Percentiles rank a stretch among this genome's conserved stretches.
These are phyloP conservation scores for Cyberlindnera xishuangbannaensis DNA, from an alignment of 805 yeast genomes.

Conservation along the genomic window DNA sequence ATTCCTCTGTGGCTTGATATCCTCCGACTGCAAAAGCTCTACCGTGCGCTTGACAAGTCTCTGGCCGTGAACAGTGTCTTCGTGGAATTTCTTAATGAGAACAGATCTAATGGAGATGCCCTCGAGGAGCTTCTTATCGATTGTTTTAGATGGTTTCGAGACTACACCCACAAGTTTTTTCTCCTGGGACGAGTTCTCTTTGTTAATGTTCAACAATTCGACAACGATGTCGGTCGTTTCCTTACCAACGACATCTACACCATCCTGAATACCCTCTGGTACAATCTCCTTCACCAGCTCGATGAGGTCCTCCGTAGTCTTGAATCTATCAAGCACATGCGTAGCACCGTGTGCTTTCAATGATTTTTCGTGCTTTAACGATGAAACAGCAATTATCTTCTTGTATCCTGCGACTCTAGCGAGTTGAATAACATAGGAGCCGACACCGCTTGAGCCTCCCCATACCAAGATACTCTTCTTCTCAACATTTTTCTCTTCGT, in stretches of 20 bases:
- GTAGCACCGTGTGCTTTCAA: slow-evolving; percentile 40
- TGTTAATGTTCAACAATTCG: slow-evolving; percentile 23
- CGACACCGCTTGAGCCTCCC: slow-evolving; percentile 47
- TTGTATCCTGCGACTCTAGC: slow-evolving; percentile 34
- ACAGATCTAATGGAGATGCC: slow-evolving; percentile 29
- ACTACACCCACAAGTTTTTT: slow-evolving; percentile 36
- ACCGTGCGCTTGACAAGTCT: slow-evolving; percentile 31
- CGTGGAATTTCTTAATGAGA: slow-evolving; percentile 38
- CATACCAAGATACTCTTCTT: slow-evolving; percentile 30
- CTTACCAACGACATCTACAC: slow-evolving; percentile 40
- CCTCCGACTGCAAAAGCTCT: slow-evolving; percentile 24
- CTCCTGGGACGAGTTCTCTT: slow-evolving; percentile 8
- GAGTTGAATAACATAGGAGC: slow-evolving; percentile 36
- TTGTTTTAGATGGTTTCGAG: slow-evolving; percentile 27
- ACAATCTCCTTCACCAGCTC: slow-evolving; percentile 19
- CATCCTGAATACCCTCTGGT: slow-evolving; percentile 29
- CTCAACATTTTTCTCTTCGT: slow-evolving; percentile 4
- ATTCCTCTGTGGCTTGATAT: slow-evolving; percentile 30
- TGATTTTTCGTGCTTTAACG: slow-evolving; percentile 31
- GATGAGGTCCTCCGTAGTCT: slow-evolving; percentile 20
- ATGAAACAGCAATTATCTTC: slow-evolving; percentile 39
- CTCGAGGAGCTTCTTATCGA: slow-evolving; percentile 17
- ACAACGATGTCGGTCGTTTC: slow-evolving; percentile 32
- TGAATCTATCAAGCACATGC: slow-evolving; percentile 32
- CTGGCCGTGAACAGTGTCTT: slow-evolving; percentile 33